Percentiles rank a stretch among this genome's conserved stretches.
These are phyloP conservation scores for Stephanodiscus triporus DNA, from an alignment of 108 stramenopile genomes.

Conservation along the genomic window DNA sequence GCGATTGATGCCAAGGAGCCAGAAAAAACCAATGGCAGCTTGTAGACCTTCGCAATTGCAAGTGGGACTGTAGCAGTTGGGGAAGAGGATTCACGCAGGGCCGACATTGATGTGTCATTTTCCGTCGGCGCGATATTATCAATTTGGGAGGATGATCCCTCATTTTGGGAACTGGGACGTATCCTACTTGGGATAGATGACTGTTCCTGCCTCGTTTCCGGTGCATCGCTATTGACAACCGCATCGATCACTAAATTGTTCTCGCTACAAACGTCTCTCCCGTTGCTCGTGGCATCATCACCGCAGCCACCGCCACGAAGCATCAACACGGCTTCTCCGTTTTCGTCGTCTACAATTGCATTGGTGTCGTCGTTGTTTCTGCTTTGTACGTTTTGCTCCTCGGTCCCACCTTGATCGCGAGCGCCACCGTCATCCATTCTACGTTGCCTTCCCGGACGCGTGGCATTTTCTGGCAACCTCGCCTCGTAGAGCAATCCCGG, in stretches of 20 bases:
- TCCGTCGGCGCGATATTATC: not conserved
- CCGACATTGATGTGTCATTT: slow-evolving; percentile 1
- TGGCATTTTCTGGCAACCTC: slow-evolving; percentile 56
- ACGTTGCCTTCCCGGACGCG: slow-evolving; percentile 34
- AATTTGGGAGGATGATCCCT: not conserved
- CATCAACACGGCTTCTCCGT: not conserved
- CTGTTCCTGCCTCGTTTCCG: not conserved
- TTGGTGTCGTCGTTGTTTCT: not conserved
- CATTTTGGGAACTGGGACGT: not conserved
- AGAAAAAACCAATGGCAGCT: slow-evolving; percentile 44
- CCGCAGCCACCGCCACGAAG: not conserved
- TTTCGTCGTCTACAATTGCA: not conserved
- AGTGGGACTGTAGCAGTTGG: slow-evolving; percentile 49
- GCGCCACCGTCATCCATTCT: not conserved
- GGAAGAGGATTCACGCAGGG: not conserved
- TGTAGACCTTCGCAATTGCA: slow-evolving; percentile 74
- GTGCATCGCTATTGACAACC: not conserved
- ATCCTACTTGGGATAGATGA: not conserved
- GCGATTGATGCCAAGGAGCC: slow-evolving; percentile 13
- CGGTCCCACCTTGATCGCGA: not conserved
- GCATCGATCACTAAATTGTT: not conserved
- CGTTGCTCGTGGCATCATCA: not conserved
- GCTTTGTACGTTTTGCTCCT: not conserved
- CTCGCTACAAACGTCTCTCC: not conserved
- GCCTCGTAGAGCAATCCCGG: slow-evolving; percentile 98